These are phyloP conservation scores for Grosmannia serpens DNA, from an alignment of 2,329 filamentous ascomycete species.

Conservation along the genomic window DNA sequence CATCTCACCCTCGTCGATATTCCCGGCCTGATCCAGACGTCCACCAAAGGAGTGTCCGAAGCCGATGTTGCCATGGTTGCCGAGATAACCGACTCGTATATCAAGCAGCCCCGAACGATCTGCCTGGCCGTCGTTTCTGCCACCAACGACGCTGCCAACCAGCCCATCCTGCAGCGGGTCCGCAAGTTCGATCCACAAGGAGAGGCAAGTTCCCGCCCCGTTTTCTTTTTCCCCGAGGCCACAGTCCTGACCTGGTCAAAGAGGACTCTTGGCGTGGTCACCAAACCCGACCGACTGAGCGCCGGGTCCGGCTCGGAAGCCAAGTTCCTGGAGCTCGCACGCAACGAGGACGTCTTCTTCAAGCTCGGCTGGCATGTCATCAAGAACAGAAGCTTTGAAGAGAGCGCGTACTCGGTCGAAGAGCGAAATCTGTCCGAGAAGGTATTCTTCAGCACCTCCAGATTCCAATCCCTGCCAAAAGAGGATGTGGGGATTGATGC, in stretches of 20 bases:
- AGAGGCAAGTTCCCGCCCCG: background rate
- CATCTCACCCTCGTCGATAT: background rate
- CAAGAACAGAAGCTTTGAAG: background rate
- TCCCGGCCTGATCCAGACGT: background rate
- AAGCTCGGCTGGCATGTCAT: background rate
- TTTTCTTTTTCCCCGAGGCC: background rate
- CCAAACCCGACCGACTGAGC: background rate
- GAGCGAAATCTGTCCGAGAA: background rate
- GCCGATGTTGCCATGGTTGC: background rate
- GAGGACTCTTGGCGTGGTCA: background rate
- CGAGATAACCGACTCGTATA: background rate
- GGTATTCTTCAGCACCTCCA: background rate
- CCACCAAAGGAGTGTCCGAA: background rate
- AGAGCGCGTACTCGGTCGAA: background rate
- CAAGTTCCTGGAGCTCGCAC: background rate
- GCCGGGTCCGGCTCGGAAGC: background rate
- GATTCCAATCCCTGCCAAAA: background rate
- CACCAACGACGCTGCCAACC: background rate
- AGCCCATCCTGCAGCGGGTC: background rate
- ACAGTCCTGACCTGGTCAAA: background rate
- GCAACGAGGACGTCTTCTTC: background rate
- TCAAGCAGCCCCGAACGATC: background rate
- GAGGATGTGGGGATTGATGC: conserved; percentile 10
- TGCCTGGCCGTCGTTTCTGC: background rate
- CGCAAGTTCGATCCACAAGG: background rate